These are phyloP conservation scores for Cyberlindnera amylophila DNA, from an alignment of 805 yeast genomes.

Conservation along the genomic window DNA sequence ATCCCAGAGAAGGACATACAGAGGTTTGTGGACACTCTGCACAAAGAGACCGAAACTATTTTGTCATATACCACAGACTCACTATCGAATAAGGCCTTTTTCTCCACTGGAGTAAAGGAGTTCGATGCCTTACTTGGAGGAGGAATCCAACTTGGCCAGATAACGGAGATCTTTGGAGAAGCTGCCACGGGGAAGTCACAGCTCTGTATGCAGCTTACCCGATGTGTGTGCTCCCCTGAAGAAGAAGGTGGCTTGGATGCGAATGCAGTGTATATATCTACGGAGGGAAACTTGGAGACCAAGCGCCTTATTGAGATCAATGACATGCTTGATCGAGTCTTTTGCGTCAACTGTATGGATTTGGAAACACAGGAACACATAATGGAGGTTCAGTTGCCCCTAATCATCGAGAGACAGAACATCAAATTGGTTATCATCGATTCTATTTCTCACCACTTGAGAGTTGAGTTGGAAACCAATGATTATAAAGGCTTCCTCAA, in stretches of 20 bases:
- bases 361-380: slow-evolving; percentile 74
- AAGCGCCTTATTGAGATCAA: slow-evolving; percentile 51
- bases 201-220: slow-evolving; percentile 60
- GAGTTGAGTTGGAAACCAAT: slow-evolving; percentile 49
- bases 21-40: slow-evolving; percentile 3
- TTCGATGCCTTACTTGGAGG: slow-evolving; percentile 51
- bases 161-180: slow-evolving; percentile 80
- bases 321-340: slow-evolving; percentile 38
- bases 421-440: slow-evolving; percentile 68
- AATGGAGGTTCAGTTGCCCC: slow-evolving; percentile 64
- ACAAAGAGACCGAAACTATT: not conserved
- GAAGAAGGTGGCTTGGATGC: slow-evolving; percentile 45
- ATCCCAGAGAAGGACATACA: slow-evolving; percentile 12
- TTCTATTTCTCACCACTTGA: slow-evolving; percentile 76
- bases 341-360: slow-evolving; percentile 58
- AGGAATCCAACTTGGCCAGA: slow-evolving; percentile 50
- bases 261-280: slow-evolving; percentile 67
- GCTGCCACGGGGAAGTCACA: slow-evolving; percentile 89
- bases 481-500: slow-evolving; percentile 21
- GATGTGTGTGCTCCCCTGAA: slow-evolving; percentile 50
- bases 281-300: slow-evolving; percentile 73
- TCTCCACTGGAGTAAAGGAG: slow-evolving; percentile 50
- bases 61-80: not conserved
- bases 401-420: slow-evolving; percentile 37
- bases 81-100: slow-evolving; percentile 23